A percentile compares a stretch with the other conserved stretches of the same genome.
phyloP scores from a whole-genome alignment of 78 protist species.

The Dictyostelium intermedium region DNA sequence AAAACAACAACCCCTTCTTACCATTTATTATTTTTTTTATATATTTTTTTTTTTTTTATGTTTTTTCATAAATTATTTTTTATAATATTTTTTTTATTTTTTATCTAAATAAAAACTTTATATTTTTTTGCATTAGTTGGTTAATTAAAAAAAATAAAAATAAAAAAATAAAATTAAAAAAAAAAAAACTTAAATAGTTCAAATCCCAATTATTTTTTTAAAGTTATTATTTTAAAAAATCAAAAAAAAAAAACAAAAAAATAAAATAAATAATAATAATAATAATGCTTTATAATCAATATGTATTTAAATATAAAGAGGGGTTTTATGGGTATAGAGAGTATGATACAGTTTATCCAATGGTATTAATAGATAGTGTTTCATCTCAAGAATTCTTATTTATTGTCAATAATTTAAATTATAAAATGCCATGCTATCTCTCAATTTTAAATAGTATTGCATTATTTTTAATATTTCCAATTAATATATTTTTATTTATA shows the following conservation, averaged over 20 bases:
- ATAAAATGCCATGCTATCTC: not conserved
- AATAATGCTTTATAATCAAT: not conserved
- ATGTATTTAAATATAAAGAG: not conserved
- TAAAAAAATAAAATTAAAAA: not conserved
- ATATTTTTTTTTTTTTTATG: no score
- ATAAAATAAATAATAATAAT: no score
- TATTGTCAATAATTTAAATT: not conserved
- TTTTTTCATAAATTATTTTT: not conserved
- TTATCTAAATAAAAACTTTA: no score
- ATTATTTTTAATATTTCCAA: not conserved
- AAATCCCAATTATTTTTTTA: no score
- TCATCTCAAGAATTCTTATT: not conserved
- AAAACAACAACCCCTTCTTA: not conserved
- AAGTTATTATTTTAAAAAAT: not conserved
- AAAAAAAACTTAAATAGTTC: no score
- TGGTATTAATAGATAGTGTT: not conserved
- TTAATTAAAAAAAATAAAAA: no score
- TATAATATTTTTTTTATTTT: no score
- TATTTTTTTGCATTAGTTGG: no score
- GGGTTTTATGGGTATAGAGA: not conserved
- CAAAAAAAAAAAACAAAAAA: not conserved
- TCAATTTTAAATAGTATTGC: not conserved
- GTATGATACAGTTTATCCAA: not conserved
- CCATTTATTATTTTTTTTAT: not conserved
- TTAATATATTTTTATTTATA: not conserved